Conservation (phyloP, 768 basidiomycete genomes). For the Lentinula sp. region DNA sequence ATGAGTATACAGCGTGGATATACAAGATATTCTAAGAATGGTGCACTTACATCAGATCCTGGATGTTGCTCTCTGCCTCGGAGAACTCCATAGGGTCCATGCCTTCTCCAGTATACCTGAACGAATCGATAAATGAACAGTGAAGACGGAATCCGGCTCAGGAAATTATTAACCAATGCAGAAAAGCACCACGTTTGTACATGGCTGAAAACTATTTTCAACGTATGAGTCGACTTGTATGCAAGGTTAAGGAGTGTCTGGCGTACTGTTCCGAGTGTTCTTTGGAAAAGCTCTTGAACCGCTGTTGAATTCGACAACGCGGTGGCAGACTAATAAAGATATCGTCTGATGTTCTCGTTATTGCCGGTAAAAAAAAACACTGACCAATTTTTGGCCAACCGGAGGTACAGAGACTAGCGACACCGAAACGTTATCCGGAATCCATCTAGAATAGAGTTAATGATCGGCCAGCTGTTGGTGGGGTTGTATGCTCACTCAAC, state of each 20-base stretch:
- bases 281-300: constrained; percentile 81
- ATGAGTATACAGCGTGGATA: background rate
- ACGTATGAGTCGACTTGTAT: background rate
- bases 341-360: background rate
- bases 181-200: constrained; percentile 81
- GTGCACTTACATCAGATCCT: constrained; percentile 68
- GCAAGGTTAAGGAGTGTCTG: background rate
- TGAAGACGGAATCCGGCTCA: background rate
- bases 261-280: constrained; percentile 56
- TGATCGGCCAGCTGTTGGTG: background rate
- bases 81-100: constrained; percentile 88
- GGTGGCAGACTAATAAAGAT: constrained; percentile 47
- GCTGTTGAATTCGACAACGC: constrained; percentile 75
- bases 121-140: background rate
- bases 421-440: constrained; percentile 85
- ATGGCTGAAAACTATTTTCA: constrained; percentile 59
- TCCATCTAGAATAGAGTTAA: constrained; percentile 53
- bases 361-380: constrained; percentile 11
- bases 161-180: constrained; percentile 57
- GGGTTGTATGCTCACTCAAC: constrained; percentile 56
- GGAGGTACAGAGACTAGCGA: constrained; percentile 81
- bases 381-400: constrained; percentile 66
- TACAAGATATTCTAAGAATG: background rate
- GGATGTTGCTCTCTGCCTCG: constrained; percentile 80
- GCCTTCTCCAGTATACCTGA: constrained; percentile 76